Percentiles rank a stretch among this genome's conserved stretches.
Conservation (phyloP, 2,329 filamentous ascomycete species). For the Colletotrichum sp. region DNA sequence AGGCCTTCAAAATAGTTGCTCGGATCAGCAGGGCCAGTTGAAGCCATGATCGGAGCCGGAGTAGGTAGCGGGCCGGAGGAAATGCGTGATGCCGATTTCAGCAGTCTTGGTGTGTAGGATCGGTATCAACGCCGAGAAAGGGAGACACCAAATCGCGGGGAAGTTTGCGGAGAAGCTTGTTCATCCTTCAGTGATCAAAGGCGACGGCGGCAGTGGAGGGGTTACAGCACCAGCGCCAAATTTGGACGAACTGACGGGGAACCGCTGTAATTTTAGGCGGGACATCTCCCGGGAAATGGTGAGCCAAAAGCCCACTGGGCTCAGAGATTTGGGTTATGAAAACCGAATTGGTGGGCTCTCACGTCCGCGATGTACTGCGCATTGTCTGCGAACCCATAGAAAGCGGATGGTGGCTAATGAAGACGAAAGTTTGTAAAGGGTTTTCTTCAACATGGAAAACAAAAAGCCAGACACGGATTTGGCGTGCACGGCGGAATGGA, state of each 20-base stretch:
- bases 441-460: not conserved
- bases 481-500: rapidly evolving
- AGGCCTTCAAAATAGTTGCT: not conserved
- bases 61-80: not conserved
- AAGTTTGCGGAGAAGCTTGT: not conserved
- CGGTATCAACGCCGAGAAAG: not conserved
- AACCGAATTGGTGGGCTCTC: not conserved
- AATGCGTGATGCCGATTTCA: not conserved
- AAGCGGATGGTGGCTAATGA: rapidly evolving
- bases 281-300: not conserved
- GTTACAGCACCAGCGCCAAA: too few relatives aligned
- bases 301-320: not conserved
- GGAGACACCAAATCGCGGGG: not conserved
- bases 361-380: not conserved
- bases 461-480: not conserved
- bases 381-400: not conserved
- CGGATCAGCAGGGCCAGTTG: not conserved
- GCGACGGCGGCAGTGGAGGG: not conserved
- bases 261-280: not conserved
- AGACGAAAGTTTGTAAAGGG: not conserved
- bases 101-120: not conserved
- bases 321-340: not conserved
- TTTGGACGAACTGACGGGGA: not conserved
- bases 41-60: not conserved
- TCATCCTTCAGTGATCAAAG: not conserved